Base-by-base conservation (phyloP, 108 stramenopile genomes). In the Poteriospumella lacustris region DNA sequence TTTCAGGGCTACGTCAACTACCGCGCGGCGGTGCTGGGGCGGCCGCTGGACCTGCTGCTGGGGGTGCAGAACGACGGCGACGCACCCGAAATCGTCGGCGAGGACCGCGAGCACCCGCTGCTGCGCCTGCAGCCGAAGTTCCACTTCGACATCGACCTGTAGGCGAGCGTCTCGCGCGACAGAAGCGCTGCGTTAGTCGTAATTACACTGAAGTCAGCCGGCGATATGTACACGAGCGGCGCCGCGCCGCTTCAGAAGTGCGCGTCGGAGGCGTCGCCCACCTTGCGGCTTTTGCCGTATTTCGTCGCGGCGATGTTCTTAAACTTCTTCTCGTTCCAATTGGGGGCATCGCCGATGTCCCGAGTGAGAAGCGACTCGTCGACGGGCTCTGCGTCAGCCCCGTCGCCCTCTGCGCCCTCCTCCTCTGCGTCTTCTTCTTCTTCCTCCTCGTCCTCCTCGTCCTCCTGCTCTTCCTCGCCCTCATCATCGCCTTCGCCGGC, bases 301-400 rank as follows among this genome's bases (percentile, higher is more conserved):
- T 73, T 73, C 41, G 70, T 33, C 9, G 70, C 70, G 26, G 70
- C 5, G 36, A 73, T 52, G 31, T 73, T 56, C 40, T 38, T n/a
- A 24, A 73, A 73, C 42, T 73, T 73, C 70, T 73, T 5, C 41
- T 44, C 70, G 24, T 73, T 42, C 70, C 70, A 73, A 42, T n/a
- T n/a, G n/a, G n/a, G n/a, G n/a, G n/a, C n/a, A n/a, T n/a, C 47
- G 9, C 9, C 29, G 3, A 34, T 42, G 28, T 12, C 60, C 47
- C 38, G 38, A 5, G 43, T 73, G 38, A 5, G 36, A 3, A 39
- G 28, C 70, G 5, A 5, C 12, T 73, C 47, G 36, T 31, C 5
- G 31, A 5, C 41, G 26, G 12, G 15, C 38, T 73, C 70, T 5
- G 26, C 42, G 15, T 34, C 28, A 42, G 41, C 9, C 42, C 33